Base-by-base conservation (phyloP, 176 grass and related monocot genomes). In the Musa troglodytarum region DNA sequence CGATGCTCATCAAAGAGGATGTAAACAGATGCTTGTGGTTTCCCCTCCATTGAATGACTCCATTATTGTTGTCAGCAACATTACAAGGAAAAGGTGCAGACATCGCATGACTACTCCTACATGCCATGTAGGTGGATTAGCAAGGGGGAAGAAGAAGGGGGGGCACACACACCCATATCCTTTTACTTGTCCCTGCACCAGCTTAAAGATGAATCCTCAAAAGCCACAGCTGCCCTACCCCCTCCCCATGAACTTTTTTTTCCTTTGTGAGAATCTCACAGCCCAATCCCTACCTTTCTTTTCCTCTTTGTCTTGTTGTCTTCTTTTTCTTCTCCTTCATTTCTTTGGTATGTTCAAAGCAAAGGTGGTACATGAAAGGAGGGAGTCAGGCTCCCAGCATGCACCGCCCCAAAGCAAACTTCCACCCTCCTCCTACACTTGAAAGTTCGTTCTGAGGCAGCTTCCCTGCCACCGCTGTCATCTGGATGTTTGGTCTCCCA, bases 191-290 rank as follows among this genome's bases (percentile, higher is more conserved):
- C 17, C 34, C 34, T 4, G 3, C 34, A 43, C 34, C 34, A 62
- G 8, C 17, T n/a, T 62, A 62, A 62, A 62, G 58, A 15, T 65
- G 63, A 65, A 65, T 28, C 63, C 63, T 65, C 63, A 65, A 65
- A 65, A 65, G 63, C 28, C 61, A 59, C 56, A 50, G 62, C 65
- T 54, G 15, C 66, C 68, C 59, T 22, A 52, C 17, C 10, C n/a
- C 16, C 17, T 7, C n/a, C 16, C 52, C n/a, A 20, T 43, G 50
- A 24, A 76, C 54, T 17, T 61, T 77, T 22, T 22, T 82, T 65
- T 5, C 65, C 26, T 61, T 75, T 75, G 73, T 76, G 81, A 81
- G 81, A 78, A 86, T 83, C 78, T 78, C 57, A 69, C 78, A 64
- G 77, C 72, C 54, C 81, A 15, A 56, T 16, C 62, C 23, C 13